phyloP scores from a whole-genome alignment of 202 grass and related monocot genomes.

The Zizania palustris region DNA sequence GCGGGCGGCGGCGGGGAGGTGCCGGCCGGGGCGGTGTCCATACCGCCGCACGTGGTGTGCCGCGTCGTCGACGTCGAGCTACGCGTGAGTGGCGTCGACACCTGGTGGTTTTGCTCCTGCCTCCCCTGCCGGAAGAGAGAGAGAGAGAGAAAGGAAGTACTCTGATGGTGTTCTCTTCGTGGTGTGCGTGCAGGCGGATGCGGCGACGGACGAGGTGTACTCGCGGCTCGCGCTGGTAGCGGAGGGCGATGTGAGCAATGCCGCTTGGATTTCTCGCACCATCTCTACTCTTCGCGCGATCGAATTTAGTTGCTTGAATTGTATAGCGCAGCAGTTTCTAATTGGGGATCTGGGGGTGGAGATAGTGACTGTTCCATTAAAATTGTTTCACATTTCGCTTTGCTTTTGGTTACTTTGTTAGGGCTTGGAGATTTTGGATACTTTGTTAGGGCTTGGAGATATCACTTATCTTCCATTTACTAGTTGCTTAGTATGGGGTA shows the following conservation, averaged over 20 bases:
- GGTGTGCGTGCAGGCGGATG: slow-evolving; percentile 63
- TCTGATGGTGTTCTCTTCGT: neutral
- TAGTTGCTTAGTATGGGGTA: neutral
- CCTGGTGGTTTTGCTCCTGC: neutral
- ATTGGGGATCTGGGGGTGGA: neutral
- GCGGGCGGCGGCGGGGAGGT: slow-evolving; percentile 22
- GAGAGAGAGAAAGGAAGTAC: too few species aligned
- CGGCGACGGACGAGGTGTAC: slow-evolving; percentile 83
- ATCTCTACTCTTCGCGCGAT: neutral
- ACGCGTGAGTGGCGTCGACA: slow-evolving; percentile 50
- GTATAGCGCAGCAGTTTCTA: neutral
- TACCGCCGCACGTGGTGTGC: slow-evolving; percentile 69
- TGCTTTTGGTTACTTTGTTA: neutral
- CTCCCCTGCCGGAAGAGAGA: neutral
- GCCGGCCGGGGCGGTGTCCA: neutral
- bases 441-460: neutral
- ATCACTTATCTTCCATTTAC: neutral
- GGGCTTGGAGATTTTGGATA: neutral
- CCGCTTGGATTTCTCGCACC: neutral
- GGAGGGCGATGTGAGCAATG: slow-evolving; percentile 56
- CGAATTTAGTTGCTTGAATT: neutral
- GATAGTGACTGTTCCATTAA: neutral
- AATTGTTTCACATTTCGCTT: neutral
- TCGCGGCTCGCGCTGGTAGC: slow-evolving; percentile 71
- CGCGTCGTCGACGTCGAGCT: slow-evolving; percentile 85